phyloP scores from a whole-genome alignment of 1,284 basidiomycete genomes.

The Golubevia sp. region DNA sequence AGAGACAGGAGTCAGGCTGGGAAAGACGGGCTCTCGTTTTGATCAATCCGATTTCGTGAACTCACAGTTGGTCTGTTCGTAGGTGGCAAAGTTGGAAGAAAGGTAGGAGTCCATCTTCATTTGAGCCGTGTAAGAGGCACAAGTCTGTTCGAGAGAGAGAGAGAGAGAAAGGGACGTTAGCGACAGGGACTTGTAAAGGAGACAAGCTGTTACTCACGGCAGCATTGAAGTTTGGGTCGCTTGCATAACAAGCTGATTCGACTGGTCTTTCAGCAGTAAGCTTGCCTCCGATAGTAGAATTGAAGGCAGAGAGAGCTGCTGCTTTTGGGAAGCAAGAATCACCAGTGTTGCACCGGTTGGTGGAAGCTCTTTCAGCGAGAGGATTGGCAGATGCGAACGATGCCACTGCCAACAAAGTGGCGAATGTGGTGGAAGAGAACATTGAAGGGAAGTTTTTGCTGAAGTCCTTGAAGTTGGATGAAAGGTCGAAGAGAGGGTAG shows the following conservation, averaged over 20 bases:
- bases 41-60: background rate
- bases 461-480: background rate
- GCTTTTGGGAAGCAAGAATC: background rate
- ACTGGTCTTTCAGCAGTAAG: background rate
- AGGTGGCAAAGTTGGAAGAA: background rate
- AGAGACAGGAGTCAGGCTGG: background rate
- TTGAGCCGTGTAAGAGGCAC: background rate
- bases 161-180: no score
- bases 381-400: background rate
- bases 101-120: background rate
- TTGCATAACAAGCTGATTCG: background rate
- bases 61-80: background rate
- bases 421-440: background rate
- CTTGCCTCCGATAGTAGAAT: background rate
- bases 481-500: no score
- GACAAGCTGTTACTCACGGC: no score
- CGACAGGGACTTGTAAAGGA: no score
- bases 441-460: background rate
- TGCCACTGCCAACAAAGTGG: background rate
- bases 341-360: background rate
- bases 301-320: background rate
- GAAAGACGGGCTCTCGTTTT: no score
- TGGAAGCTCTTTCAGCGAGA: background rate
- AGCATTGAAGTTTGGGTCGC: background rate
- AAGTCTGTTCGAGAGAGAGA: no score